These are phyloP conservation scores for Stephanodiscus minutulus DNA, from an alignment of 108 stramenopile genomes.

Conservation along the genomic window DNA sequence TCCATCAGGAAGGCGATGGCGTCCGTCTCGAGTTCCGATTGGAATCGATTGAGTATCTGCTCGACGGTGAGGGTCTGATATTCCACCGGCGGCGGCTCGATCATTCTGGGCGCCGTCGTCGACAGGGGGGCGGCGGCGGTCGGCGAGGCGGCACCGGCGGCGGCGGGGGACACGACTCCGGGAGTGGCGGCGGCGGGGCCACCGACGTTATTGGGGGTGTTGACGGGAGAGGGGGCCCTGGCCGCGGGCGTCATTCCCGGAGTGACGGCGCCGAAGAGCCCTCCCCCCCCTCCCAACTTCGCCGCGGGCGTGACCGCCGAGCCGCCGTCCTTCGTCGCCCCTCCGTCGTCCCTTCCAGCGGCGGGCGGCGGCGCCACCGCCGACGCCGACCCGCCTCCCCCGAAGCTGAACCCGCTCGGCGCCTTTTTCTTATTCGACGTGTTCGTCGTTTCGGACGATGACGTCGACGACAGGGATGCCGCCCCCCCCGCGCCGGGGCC, in stretches of 20 bases:
- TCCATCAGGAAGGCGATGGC: conserved; percentile 63
- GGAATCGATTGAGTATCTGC: conserved; percentile 80
- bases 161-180: background rate
- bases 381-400: conserved; percentile 5
- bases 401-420: conserved; percentile 1
- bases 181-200: conserved; percentile 10
- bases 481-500: background rate
- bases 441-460: conserved; percentile 1
- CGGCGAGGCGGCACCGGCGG: conserved; percentile 12
- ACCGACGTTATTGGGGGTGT: conserved; percentile 14
- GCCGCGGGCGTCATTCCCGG: conserved; percentile 37
- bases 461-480: background rate
- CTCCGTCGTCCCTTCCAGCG: background rate
- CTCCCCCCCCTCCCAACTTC: conserved; percentile 39
- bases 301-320: conserved; percentile 23
- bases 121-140: conserved; percentile 21
- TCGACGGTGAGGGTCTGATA: conserved; percentile 86
- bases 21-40: conserved; percentile 76
- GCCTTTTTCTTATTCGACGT: background rate
- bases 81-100: conserved; percentile 66
- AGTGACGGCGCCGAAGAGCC: conserved; percentile 26
- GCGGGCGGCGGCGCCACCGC: conserved; percentile 40
- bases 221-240: conserved; percentile 33
- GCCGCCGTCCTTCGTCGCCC: conserved; percentile 2
- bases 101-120: conserved; percentile 28